Evolutionary conservation across 441 rosid species (phyloP).

Genomic region (Syzygium syzygioides): DNA sequence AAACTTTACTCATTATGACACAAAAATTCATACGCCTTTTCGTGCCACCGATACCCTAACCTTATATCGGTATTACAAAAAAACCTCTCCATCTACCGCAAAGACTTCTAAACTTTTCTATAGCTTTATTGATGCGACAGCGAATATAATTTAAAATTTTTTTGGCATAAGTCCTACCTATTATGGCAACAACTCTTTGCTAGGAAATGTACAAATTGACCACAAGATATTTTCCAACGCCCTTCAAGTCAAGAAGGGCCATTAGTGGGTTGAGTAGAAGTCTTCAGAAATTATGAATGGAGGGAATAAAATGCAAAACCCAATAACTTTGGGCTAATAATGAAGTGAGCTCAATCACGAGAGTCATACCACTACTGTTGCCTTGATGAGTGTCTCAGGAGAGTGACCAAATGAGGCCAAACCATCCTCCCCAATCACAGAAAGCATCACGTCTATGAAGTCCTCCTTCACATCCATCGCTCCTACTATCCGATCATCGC

Average conservation of each 20-base stretch:
- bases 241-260: not conserved
- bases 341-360: not conserved
- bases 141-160: not conserved
- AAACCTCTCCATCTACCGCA: not conserved
- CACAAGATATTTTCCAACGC: not conserved
- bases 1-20: not conserved
- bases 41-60: not conserved
- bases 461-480: not conserved
- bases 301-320: not conserved
- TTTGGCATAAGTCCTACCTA: not conserved
- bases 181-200: not conserved
- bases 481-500: not conserved
- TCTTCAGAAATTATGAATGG: not conserved
- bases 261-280: not conserved
- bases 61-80: not conserved
- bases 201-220: not conserved
- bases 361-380: not conserved
- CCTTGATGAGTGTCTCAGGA: not conserved
- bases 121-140: not conserved
- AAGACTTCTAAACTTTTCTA: not conserved
- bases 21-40: too few species aligned
- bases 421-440: not conserved
- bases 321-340: not conserved
- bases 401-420: not conserved
- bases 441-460: conserved; percentile 9